A percentile compares a stretch with the other conserved stretches of the same genome.
phyloP scores from a whole-genome alignment of 805 yeast species.

The Starmerella sirachaensis region DNA sequence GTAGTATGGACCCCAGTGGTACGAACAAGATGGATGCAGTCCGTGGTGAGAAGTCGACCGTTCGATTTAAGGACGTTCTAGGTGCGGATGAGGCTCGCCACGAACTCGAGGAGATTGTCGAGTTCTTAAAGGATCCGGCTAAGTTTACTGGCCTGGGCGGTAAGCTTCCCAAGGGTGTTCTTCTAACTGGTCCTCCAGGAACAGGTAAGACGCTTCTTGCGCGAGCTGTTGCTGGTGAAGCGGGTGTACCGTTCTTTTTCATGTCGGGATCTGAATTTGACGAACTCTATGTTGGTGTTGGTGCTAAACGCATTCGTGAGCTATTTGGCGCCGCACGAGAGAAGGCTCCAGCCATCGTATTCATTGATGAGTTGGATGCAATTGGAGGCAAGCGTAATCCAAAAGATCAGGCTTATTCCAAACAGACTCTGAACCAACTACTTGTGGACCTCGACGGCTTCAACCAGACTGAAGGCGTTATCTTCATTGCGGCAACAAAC shows the following conservation, averaged over 20 bases:
- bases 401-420: slow-evolving; percentile 94
- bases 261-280: slow-evolving; percentile 99
- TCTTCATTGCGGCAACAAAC: slow-evolving; percentile 95
- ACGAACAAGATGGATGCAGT: slow-evolving; percentile 61
- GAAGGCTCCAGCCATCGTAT: slow-evolving; percentile 91
- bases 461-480: slow-evolving; percentile 82
- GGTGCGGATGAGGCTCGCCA: slow-evolving; percentile 98
- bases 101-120: slow-evolving; percentile 96
- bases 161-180: slow-evolving; percentile 91
- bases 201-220: slow-evolving; percentile 96
- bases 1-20: slow-evolving; percentile 24
- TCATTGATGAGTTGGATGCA: slow-evolving; percentile 96
- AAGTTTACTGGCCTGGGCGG: slow-evolving; percentile 96
- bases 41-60: slow-evolving; percentile 76
- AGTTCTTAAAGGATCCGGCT: slow-evolving; percentile 89
- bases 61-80: slow-evolving; percentile 81
- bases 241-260: slow-evolving; percentile 95
- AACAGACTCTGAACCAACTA: slow-evolving; percentile 91
- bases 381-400: slow-evolving; percentile 97
- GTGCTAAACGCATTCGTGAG: slow-evolving; percentile 95
- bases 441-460: slow-evolving; percentile 89
- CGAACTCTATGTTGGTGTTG: slow-evolving; percentile 96
- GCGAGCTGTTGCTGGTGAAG: slow-evolving; percentile 97
- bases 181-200: slow-evolving; percentile 97
- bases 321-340: slow-evolving; percentile 85